Percentiles rank a stretch among this genome's conserved stretches.
phyloP scores from a whole-genome alignment of 2,329 filamentous ascomycete genomes.

The Penicillium vulpinum region DNA sequence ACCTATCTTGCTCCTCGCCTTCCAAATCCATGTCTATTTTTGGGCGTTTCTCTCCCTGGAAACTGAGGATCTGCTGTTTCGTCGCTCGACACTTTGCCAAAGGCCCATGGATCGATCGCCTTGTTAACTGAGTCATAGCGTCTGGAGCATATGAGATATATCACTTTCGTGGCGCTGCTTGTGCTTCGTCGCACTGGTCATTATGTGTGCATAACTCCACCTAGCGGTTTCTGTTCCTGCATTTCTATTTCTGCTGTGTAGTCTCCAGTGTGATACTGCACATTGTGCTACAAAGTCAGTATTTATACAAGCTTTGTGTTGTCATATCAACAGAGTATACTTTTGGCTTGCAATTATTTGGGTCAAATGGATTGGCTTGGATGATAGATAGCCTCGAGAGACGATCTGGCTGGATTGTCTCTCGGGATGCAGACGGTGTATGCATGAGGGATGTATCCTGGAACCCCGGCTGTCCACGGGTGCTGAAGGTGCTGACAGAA shows the following conservation, averaged over 20 bases:
- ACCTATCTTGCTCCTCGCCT: neutral
- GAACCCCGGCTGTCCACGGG: too few species aligned
- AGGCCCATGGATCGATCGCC: too few species aligned
- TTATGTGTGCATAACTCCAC: conserved; percentile 15
- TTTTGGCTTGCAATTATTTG: neutral
- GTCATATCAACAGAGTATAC: conserved; percentile 18
- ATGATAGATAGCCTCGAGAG: too few species aligned
- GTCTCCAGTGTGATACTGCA: conserved; percentile 16
- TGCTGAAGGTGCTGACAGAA: neutral
- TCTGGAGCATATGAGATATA: conserved; percentile 10
- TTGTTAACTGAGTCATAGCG: neutral
- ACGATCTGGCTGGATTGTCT: neutral
- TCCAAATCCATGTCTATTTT: neutral
- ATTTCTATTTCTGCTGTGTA: neutral
- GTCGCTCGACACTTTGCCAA: neutral
- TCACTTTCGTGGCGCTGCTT: conserved; percentile 20
- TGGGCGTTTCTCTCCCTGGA: neutral
- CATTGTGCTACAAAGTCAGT: conserved; percentile 2
- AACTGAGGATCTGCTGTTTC: neutral
- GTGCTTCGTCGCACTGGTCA: conserved; percentile 20
- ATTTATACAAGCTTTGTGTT: conserved; percentile 12
- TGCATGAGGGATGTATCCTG: neutral
- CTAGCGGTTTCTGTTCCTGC: conserved; percentile 8
- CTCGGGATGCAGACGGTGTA: neutral
- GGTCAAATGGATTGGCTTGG: neutral